Conservation (phyloP, 768 basidiomycete species). For the Tricholoma bakamatsutake region DNA sequence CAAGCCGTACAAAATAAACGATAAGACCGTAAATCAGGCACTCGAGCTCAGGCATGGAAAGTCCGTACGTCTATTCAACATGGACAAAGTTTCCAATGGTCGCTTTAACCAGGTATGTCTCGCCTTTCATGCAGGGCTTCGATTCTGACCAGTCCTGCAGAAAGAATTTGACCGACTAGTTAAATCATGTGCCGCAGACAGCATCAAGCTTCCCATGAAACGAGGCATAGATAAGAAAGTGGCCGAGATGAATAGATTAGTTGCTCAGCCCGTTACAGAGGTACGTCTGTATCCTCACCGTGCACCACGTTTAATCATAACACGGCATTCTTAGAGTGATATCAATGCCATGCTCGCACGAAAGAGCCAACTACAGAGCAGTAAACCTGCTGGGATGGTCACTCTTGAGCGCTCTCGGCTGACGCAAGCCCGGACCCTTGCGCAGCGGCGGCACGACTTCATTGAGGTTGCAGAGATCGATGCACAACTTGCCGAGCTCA, state of each 20-base stretch:
- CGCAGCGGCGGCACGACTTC: conserved; percentile 66
- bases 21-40: conserved; percentile 54
- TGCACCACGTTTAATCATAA: conserved; percentile 3
- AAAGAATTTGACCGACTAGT: conserved; percentile 66
- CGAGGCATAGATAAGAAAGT: conserved; percentile 60
- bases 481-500: conserved; percentile 53
- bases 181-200: conserved; percentile 39
- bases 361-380: conserved; percentile 41
- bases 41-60: conserved; percentile 78
- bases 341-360: conserved; percentile 72
- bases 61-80: conserved; percentile 50
- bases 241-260: conserved; percentile 52
- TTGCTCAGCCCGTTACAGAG: conserved; percentile 70
- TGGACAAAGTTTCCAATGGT: conserved; percentile 87
- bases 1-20: conserved; percentile 71
- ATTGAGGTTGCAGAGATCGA: conserved; percentile 59
- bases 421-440: conserved; percentile 66
- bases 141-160: conserved; percentile 30
- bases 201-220: conserved; percentile 62
- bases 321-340: conserved; percentile 55
- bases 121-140: neutral
- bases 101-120: conserved; percentile 53
- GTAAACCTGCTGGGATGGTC: conserved; percentile 28
- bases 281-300: conserved; percentile 33
- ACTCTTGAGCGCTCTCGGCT: conserved; percentile 64